A percentile compares a stretch with the other conserved stretches of the same genome.
These are phyloP conservation scores for Coccomyxa subellipsoidea DNA, from an alignment of 163 green algal genomes.

Conservation along the genomic window DNA sequence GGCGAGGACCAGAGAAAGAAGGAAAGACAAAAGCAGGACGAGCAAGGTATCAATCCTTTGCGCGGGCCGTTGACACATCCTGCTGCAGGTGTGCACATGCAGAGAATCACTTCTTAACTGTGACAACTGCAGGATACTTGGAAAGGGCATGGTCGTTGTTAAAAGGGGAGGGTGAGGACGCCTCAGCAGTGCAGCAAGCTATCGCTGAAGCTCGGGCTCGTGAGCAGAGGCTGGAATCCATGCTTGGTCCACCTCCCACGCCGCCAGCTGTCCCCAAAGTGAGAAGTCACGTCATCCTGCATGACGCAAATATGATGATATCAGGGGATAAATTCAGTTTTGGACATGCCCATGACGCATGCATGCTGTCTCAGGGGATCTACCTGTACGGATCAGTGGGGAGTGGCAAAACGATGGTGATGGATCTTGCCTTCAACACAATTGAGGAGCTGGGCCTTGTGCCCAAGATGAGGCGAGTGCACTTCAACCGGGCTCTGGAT, in stretches of 20 bases:
- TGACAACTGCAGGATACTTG: background rate
- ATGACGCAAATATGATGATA: too few relatives aligned
- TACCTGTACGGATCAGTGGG: background rate
- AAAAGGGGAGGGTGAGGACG: background rate
- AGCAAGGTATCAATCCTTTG: background rate
- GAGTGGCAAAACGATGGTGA: conserved; percentile 7
- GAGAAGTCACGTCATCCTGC: too few relatives aligned
- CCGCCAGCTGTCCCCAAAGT: background rate
- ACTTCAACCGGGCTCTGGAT: conserved; percentile 4
- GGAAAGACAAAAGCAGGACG: background rate
- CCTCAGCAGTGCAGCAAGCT: background rate
- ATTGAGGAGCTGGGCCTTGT: background rate
- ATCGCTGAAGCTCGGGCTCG: background rate
- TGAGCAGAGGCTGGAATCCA: background rate
- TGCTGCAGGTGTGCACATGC: background rate
- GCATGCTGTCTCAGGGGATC: background rate
- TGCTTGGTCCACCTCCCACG: background rate
- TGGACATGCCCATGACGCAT: background rate
- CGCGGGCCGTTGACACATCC: background rate
- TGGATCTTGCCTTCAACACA: background rate
- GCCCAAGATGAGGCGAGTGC: background rate
- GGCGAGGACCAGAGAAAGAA: background rate
- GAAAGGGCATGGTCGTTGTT: background rate
- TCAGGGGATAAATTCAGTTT: too few relatives aligned
- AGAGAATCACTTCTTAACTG: background rate